phyloP scores from a whole-genome alignment of 441 rosid species.

The Euphorbia neoarborescens region DNA sequence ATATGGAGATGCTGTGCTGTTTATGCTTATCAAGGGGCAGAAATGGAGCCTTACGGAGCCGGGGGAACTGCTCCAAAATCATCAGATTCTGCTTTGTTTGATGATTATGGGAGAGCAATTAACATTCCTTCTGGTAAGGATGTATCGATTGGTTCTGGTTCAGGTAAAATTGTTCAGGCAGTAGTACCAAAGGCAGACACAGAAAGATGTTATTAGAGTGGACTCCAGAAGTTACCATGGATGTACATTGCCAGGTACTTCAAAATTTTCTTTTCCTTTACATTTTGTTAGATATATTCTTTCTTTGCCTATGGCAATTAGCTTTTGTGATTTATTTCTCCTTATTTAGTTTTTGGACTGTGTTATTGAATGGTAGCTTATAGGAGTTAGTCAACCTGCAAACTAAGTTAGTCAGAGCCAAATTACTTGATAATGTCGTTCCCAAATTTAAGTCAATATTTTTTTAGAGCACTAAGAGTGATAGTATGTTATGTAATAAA shows the following conservation, averaged over 20 bases:
- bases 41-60: conserved; percentile 84
- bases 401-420: no score
- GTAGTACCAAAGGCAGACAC: conserved; percentile 79
- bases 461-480: no score
- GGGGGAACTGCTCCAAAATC: conserved; percentile 86
- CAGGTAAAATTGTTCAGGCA: conserved; percentile 73
- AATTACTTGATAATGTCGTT: no score
- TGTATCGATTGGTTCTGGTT: conserved; percentile 24
- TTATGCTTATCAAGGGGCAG: conserved; percentile 79
- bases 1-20: conserved; percentile 77
- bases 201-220: conserved; percentile 71
- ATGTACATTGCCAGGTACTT: conserved; percentile 85
- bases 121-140: conserved; percentile 53
- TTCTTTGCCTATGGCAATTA: neutral
- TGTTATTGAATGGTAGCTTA: no score
- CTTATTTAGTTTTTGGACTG: neutral
- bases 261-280: neutral
- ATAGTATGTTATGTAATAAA: no score
- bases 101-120: conserved; percentile 88
- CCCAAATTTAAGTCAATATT: no score
- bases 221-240: conserved; percentile 92
- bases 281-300: neutral
- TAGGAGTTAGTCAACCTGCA: no score
- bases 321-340: neutral
- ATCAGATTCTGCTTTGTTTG: conserved; percentile 63